Evolutionary conservation across 768 basidiomycete species (phyloP).

Genomic region (Lactarius quietus): DNA sequence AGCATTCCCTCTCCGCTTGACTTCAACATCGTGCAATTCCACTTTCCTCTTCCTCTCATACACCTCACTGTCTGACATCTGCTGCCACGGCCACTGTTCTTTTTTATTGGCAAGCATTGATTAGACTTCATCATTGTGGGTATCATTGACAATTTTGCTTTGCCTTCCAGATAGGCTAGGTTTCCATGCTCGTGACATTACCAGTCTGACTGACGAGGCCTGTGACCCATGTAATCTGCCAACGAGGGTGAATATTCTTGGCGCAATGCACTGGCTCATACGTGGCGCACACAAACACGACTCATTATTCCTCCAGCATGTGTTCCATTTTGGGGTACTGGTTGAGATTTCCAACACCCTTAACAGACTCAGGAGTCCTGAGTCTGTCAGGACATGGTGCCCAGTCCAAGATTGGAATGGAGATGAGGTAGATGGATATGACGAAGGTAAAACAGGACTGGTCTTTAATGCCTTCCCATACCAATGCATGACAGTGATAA

Average conservation of each 20-base stretch:
- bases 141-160: too few species aligned
- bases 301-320: slow-evolving; percentile 42
- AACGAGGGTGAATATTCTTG: slow-evolving; percentile 46
- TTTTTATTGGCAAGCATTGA: too few species aligned
- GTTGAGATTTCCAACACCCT: background rate
- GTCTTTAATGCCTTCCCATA: too few species aligned
- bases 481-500: too few species aligned
- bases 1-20: too few species aligned
- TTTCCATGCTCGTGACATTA: slow-evolving; percentile 45
- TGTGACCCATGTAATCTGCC: slow-evolving; percentile 38
- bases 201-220: slow-evolving; percentile 46
- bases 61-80: too few species aligned
- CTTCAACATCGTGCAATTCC: too few species aligned
- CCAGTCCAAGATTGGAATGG: slow-evolving; percentile 40
- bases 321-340: background rate
- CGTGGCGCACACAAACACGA: slow-evolving; percentile 43
- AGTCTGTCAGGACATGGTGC: too few species aligned
- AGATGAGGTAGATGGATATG: slow-evolving; percentile 41
- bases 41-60: too few species aligned
- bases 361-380: slow-evolving; percentile 40
- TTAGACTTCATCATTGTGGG: too few species aligned
- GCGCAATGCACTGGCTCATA: slow-evolving; percentile 51
- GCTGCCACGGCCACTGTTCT: too few species aligned
- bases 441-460: slow-evolving; percentile 29
- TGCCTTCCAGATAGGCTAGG: too few species aligned